phyloP scores from a whole-genome alignment of 257 asterid species.

The Nicotiana obtusifolia region DNA sequence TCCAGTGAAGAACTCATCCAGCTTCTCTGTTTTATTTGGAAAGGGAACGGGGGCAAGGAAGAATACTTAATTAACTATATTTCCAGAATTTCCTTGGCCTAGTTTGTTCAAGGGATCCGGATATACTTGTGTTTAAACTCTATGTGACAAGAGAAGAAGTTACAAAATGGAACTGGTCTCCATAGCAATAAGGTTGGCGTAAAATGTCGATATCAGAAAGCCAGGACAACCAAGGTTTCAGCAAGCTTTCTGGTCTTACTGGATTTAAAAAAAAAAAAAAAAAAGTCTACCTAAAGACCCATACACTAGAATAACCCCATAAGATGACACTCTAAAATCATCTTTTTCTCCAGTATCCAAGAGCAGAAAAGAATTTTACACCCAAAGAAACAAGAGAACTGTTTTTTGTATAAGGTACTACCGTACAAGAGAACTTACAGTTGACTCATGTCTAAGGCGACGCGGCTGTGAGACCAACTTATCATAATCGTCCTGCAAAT shows the following conservation, averaged over 20 bases:
- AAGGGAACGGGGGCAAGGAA: neutral
- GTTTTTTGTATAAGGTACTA: no score
- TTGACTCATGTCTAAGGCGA: conserved; percentile 73
- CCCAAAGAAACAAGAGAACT: conserved; percentile 28
- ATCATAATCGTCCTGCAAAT: conserved; percentile 71
- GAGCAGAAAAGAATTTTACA: conserved; percentile 4
- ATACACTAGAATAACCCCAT: neutral
- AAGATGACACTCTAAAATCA: neutral
- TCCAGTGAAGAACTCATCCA: neutral
- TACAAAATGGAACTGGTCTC: neutral
- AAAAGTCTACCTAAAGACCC: neutral
- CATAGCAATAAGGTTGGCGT: neutral
- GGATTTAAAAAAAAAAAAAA: neutral
- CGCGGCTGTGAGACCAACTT: conserved; percentile 71
- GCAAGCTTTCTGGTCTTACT: neutral
- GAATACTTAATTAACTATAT: neutral
- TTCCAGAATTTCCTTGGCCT: neutral
- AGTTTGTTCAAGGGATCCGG: neutral
- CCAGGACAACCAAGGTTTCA: neutral
- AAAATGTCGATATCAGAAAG: neutral
- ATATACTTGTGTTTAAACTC: neutral
- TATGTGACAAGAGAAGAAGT: neutral
- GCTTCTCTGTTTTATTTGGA: neutral
- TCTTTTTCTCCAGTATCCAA: neutral
- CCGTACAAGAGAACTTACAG: conserved; percentile 46